Evolutionary conservation across 306 rosid species (phyloP).

Genomic region (Begonia masoniana): DNA sequence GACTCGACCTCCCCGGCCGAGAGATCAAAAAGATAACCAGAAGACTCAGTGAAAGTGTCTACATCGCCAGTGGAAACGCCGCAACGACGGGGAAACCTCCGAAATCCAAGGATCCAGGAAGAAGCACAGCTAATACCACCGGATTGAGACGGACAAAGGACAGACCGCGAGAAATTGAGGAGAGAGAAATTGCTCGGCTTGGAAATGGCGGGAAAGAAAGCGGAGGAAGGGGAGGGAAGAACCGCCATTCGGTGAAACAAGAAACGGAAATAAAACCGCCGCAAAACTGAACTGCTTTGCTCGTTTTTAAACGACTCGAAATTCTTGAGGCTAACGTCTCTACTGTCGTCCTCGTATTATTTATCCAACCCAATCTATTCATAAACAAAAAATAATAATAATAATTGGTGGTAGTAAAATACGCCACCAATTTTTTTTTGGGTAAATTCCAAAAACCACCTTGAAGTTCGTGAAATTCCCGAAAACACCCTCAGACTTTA

Average conservation of each 20-base stretch:
- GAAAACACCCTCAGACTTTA: too few species aligned
- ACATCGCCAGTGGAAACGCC: conserved; percentile 3
- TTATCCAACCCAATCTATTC: conserved; percentile 8
- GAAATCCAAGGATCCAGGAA: conserved; percentile 7
- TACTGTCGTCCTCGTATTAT: conserved; percentile 5
- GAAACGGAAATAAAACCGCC: neutral
- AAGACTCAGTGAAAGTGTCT: conserved; percentile 56
- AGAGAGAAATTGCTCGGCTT: neutral
- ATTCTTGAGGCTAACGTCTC: neutral
- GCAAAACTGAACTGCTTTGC: too few species aligned
- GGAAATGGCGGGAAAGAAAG: conserved; percentile 19
- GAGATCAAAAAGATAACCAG: conserved; percentile 77
- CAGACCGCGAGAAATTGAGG: neutral
- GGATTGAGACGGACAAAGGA: neutral
- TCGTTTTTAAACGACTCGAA: neutral
- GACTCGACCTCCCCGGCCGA: conserved; percentile 49
- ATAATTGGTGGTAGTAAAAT: too few species aligned
- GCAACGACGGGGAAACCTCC: conserved; percentile 11
- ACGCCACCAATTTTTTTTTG: too few species aligned
- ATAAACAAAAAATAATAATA: too few species aligned
- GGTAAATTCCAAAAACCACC: too few species aligned
- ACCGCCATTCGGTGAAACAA: conserved; percentile 12
- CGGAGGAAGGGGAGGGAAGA: conserved; percentile 18
- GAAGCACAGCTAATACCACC: neutral
- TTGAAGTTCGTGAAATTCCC: too few species aligned